Evolutionary conservation across 306 rosid genomes (phyloP).

Genomic region (Gleditsia sinensis): DNA sequence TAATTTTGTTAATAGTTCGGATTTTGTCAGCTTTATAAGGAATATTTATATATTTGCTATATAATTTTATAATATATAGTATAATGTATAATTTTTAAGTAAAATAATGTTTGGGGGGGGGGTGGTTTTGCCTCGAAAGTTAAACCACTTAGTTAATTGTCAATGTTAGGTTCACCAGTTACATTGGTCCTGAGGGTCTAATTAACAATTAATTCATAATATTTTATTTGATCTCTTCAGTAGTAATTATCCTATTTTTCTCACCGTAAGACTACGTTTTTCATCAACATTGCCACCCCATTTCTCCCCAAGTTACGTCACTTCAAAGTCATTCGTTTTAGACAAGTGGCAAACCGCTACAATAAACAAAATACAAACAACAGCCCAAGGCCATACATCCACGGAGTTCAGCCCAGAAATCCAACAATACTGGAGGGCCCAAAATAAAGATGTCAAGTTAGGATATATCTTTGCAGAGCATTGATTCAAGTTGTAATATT

Average conservation of each 20-base stretch:
- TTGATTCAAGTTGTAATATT: no score
- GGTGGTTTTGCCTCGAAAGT: background rate
- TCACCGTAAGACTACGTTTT: background rate
- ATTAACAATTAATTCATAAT: no score
- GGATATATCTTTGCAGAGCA: no score
- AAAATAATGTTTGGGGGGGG: background rate
- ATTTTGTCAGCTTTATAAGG: background rate
- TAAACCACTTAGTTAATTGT: background rate
- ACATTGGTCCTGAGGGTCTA: background rate
- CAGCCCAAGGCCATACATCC: no score
- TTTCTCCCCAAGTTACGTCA: background rate
- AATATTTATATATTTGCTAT: background rate
- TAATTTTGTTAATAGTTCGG: background rate
- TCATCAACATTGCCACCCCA: background rate
- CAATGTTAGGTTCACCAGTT: slow-evolving; percentile 3
- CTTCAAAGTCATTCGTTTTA: background rate
- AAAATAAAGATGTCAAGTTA: no score
- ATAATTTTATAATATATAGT: background rate
- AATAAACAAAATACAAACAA: no score
- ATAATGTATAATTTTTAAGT: background rate
- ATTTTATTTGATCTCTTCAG: no score
- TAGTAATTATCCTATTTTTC: no score
- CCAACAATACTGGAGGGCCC: no score
- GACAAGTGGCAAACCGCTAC: no score
- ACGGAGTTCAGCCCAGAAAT: no score